Evolutionary conservation across 2,329 filamentous ascomycete genomes (phyloP), one percentile per base, ranked within the genome.

Genomic region (Nothophoma quercina): DNA sequence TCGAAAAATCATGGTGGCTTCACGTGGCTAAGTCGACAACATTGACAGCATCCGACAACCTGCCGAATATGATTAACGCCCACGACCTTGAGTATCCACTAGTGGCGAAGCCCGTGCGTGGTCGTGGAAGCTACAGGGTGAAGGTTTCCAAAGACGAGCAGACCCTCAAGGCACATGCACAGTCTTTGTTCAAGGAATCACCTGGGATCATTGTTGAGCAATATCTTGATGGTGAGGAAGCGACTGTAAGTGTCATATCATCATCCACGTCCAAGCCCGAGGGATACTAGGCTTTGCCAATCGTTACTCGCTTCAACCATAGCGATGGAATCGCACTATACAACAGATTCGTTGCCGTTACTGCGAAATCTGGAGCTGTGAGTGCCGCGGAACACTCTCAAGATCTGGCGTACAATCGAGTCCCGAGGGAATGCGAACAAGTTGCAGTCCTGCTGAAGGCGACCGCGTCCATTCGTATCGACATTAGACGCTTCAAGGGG

Each of bases 181-280:
- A 56, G 1, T 25, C 22, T 0, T 65, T 83, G 0, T 66, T 77
- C 2, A 29, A 62, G 1, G 75, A 79, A 40, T 75, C 71, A 0
- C 65, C 71, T 0, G 51, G 62, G 1, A 70, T 80, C 12, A 77
- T 83, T 55, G 28, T 82, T 0, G 80, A 83, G 53, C 74, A 83
- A 51, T 82, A 74, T 49, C 72, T 84, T 0, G 48, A 64, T 0
- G 79, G 80, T 1, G 74, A 81, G 51, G 81, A 83, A 58, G 79
- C 69, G 0, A 83, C 81, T 0, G 72, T 83, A 2, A 83, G 79
- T 0, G 75, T 83, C 0, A 81, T 83, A 80, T 79, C 81, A 1
- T 80, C 79, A 2, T 75, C 70, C 0, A n/a, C 7, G 10, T 25
- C 23, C 16, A 45, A 57, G 0, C 55, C 58, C 1, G 51, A 51